Conservation (phyloP, 2,329 filamentous ascomycete species). For the Zasmidium citrigriseum region DNA sequence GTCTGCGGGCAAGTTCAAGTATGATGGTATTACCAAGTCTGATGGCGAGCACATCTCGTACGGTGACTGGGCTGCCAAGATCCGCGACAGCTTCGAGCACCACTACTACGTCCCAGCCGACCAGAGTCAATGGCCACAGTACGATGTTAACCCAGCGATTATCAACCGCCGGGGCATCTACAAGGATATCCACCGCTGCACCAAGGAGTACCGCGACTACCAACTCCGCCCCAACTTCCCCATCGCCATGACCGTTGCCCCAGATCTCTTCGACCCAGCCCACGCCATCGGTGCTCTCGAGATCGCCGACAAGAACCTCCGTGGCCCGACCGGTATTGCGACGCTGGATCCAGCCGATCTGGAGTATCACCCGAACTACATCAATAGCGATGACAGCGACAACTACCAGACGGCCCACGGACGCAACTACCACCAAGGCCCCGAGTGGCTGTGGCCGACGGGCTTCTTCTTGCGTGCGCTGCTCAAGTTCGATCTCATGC, state of each 20-base stretch:
- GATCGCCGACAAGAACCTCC: slow-evolving; percentile 74
- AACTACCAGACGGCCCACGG: slow-evolving; percentile 94
- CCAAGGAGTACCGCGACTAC: slow-evolving; percentile 97
- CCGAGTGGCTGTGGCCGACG: slow-evolving; percentile 97
- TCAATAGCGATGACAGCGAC: slow-evolving; percentile 88
- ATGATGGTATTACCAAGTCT: slow-evolving; percentile 65
- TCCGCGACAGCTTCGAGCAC: slow-evolving; percentile 85
- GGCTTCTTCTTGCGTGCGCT: slow-evolving; percentile 93
- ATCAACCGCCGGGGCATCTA: slow-evolving; percentile 94
- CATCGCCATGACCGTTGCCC: slow-evolving; percentile 92
- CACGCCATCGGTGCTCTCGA: slow-evolving; percentile 80
- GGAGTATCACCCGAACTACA: slow-evolving; percentile 93
- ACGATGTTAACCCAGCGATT: slow-evolving; percentile 77
- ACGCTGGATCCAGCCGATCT: slow-evolving; percentile 89
- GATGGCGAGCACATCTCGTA: slow-evolving; percentile 63
- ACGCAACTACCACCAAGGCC: slow-evolving; percentile 96
- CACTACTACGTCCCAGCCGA: slow-evolving; percentile 83
- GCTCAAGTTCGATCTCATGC: slow-evolving; percentile 82
- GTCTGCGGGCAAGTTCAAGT: slow-evolving; percentile 68
- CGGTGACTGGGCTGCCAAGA: slow-evolving; percentile 73
- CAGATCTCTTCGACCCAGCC: slow-evolving; percentile 76
- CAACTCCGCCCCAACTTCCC: slow-evolving; percentile 92
- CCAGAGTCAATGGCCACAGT: slow-evolving; percentile 68
- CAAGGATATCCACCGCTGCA: slow-evolving; percentile 92
- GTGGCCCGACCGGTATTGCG: slow-evolving; percentile 90